These are phyloP conservation scores for Periconia sp. DNA, from an alignment of 2,329 filamentous ascomycete genomes.

Conservation along the genomic window DNA sequence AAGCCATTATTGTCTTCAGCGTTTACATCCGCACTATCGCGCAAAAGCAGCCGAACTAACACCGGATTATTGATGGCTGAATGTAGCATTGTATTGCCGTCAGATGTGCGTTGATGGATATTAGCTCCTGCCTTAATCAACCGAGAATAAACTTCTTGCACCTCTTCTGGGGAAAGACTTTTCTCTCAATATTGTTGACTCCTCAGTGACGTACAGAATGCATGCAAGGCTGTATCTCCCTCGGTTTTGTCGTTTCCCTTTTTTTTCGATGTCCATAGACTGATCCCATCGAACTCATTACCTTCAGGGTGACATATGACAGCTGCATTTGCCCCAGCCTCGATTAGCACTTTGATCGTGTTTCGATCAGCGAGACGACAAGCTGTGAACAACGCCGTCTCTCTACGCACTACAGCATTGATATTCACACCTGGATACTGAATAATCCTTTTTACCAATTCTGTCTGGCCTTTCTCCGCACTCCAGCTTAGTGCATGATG, in stretches of 20 bases:
- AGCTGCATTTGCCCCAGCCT: conserved; percentile 11
- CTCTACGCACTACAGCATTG: conserved; percentile 21
- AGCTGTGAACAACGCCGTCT: conserved; percentile 22
- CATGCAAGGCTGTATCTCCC: conserved; percentile 5
- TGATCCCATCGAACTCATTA: conserved; percentile 1
- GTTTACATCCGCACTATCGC: conserved; percentile 12
- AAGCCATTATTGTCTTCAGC: conserved; percentile 1
- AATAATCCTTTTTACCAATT: conserved; percentile 31
- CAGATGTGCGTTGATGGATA: neutral
- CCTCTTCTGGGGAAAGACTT: neutral
- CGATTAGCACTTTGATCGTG: conserved; percentile 8
- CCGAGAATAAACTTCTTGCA: neutral
- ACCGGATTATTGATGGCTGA: conserved; percentile 3
- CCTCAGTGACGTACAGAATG: neutral
- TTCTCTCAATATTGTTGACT: neutral
- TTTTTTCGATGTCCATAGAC: neutral
- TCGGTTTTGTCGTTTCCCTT: neutral
- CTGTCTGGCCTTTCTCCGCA: conserved; percentile 9
- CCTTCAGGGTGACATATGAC: conserved; percentile 1
- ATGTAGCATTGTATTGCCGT: conserved; percentile 7
- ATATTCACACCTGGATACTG: conserved; percentile 34
- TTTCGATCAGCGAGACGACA: conserved; percentile 5
- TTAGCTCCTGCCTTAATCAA: conserved; percentile 8
- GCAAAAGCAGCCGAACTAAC: conserved; percentile 6
- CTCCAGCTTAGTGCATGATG: conserved; percentile 33